These are phyloP conservation scores for Talaromyces ruber DNA, from an alignment of 495 filamentous ascomycete species.

Conservation along the genomic window DNA sequence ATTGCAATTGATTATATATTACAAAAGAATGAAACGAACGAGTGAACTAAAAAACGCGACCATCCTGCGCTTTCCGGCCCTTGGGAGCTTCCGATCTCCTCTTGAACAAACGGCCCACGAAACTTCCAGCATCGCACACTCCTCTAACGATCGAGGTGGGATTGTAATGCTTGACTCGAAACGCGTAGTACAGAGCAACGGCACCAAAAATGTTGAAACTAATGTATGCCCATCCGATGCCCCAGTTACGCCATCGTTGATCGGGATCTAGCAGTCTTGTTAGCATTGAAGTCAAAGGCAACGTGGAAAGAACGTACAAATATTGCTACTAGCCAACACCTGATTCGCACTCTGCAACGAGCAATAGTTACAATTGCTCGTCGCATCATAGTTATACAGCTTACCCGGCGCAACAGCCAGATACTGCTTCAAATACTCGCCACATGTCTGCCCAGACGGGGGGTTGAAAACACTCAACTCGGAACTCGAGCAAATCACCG, in stretches of 20 bases:
- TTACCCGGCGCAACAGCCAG: slow-evolving; percentile 22
- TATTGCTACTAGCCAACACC: slow-evolving; percentile 34
- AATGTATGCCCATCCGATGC: slow-evolving; percentile 46
- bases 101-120: slow-evolving; percentile 32
- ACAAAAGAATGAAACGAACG: not conserved
- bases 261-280: slow-evolving; percentile 18
- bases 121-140: slow-evolving; percentile 15
- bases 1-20: not conserved
- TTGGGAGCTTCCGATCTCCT: slow-evolving; percentile 48
- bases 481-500: slow-evolving; percentile 31
- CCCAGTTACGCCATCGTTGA: slow-evolving; percentile 46
- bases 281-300: not conserved
- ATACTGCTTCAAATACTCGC: slow-evolving; percentile 35
- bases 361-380: slow-evolving; percentile 36
- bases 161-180: slow-evolving; percentile 41
- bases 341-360: slow-evolving; percentile 36
- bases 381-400: slow-evolving; percentile 36
- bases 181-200: slow-evolving; percentile 43
- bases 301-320: slow-evolving; percentile 22
- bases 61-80: slow-evolving; percentile 48
- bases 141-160: slow-evolving; percentile 27
- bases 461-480: slow-evolving; percentile 47
- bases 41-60: slow-evolving; percentile 10
- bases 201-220: slow-evolving; percentile 41
- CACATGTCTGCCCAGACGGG: slow-evolving; percentile 39